Evolutionary conservation across 2,329 filamentous ascomycete genomes (phyloP).

Genomic region (Leptodontidium sp.): DNA sequence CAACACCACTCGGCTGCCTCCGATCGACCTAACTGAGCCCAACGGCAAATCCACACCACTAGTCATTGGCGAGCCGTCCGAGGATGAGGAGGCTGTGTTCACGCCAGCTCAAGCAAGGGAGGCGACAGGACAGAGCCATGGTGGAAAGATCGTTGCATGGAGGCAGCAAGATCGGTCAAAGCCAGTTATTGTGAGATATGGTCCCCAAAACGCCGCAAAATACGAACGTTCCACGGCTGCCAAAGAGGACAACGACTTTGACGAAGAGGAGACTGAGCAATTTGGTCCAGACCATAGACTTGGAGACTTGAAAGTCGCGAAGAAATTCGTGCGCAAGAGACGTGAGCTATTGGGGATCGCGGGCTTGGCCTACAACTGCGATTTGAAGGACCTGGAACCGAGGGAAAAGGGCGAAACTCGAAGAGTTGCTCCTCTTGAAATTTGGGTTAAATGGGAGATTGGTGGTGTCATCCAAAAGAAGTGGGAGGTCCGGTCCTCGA

Average conservation of each 20-base stretch:
- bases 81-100: conserved; percentile 2
- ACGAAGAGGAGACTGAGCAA: not conserved
- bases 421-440: conserved; percentile 7
- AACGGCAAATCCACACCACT: conserved; percentile 2
- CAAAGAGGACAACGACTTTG: not conserved
- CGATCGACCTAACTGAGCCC: not conserved
- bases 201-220: conserved; percentile 11
- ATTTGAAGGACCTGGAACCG: not conserved
- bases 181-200: conserved; percentile 11
- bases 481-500: not conserved
- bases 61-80: not conserved
- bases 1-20: no score
- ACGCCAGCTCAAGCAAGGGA: conserved; percentile 10
- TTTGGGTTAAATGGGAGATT: no score
- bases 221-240: not conserved
- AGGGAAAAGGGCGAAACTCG: conserved; percentile 2
- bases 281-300: conserved; percentile 1
- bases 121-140: conserved; percentile 8
- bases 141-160: not conserved
- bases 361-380: conserved; percentile 8
- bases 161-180: conserved; percentile 5
- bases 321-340: not conserved
- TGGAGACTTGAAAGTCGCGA: not conserved
- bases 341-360: not conserved
- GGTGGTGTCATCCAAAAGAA: not conserved